A percentile compares a stretch with the other conserved stretches of the same genome.
Conservation (phyloP, 345 rosid genomes). For the Brassica carinata region DNA sequence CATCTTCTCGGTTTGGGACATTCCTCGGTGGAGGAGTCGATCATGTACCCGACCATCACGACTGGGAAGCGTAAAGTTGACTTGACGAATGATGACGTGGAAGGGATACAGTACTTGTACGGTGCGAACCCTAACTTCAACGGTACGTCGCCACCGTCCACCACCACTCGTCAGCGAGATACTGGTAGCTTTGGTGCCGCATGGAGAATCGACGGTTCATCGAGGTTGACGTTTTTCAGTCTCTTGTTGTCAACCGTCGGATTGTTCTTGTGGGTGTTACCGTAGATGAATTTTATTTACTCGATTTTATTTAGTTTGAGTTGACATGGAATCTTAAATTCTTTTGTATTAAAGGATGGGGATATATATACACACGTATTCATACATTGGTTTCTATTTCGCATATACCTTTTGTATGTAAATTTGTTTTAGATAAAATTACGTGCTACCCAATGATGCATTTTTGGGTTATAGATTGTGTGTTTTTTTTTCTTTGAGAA, state of each 20-base stretch:
- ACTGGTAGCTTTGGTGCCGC: constrained; percentile 42
- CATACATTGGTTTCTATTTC: constrained; percentile 20
- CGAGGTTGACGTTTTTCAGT: constrained; percentile 29
- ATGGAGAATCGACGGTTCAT: constrained; percentile 16
- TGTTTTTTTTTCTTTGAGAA: neutral
- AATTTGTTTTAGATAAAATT: constrained; percentile 1
- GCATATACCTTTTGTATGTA: constrained; percentile 13
- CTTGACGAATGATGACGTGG: constrained; percentile 59
- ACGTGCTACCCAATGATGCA: neutral
- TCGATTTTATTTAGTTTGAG: constrained; percentile 11
- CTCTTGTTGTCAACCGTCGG: constrained; percentile 47
- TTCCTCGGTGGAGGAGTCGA: constrained; percentile 70
- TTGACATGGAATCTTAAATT: constrained; percentile 2
- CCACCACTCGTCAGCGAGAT: constrained; percentile 49
- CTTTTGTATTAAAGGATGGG: constrained; percentile 16
- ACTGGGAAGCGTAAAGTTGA: constrained; percentile 66
- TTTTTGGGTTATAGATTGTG: neutral
- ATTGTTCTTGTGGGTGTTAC: constrained; percentile 32
- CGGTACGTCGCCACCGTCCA: constrained; percentile 48
- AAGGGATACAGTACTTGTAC: constrained; percentile 71
- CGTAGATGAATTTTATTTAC: constrained; percentile 17
- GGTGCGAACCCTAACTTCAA: constrained; percentile 77
- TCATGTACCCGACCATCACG: constrained; percentile 83
- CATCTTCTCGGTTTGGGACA: constrained; percentile 95
- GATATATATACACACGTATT: constrained; percentile 5